Conservation (phyloP, 495 filamentous ascomycete genomes). For the Hyaloscypha hepaticicola region DNA sequence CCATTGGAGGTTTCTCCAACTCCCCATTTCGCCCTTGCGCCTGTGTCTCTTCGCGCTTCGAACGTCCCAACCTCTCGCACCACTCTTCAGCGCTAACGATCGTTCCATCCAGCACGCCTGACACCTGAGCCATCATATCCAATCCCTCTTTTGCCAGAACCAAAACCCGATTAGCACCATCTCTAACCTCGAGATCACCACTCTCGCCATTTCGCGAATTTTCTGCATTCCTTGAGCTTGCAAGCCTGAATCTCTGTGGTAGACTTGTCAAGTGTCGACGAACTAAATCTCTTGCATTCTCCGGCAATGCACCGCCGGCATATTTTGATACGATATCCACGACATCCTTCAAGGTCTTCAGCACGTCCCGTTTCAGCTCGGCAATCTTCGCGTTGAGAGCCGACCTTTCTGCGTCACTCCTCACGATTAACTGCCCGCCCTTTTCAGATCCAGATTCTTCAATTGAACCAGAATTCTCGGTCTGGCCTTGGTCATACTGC, state of each 20-base stretch:
- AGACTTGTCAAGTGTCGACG: slow-evolving; percentile 75
- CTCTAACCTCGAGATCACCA: slow-evolving; percentile 40
- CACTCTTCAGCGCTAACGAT: slow-evolving; percentile 83
- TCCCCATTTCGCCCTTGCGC: neutral
- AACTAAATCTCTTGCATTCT: slow-evolving; percentile 77
- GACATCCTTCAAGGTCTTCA: slow-evolving; percentile 71
- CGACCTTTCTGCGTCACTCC: slow-evolving; percentile 37
- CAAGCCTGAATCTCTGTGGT: slow-evolving; percentile 69
- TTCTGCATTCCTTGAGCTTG: slow-evolving; percentile 32
- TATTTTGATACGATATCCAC: slow-evolving; percentile 79
- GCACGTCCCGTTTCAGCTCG: slow-evolving; percentile 67
- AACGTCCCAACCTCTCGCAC: slow-evolving; percentile 71
- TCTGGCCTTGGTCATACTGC: slow-evolving; percentile 60
- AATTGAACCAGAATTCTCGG: slow-evolving; percentile 15
- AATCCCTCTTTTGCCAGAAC: slow-evolving; percentile 84
- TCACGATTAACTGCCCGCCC: slow-evolving; percentile 28
- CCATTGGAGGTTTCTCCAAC: slow-evolving; percentile 21
- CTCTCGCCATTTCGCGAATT: slow-evolving; percentile 35
- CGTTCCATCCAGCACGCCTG: slow-evolving; percentile 76
- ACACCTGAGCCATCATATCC: slow-evolving; percentile 86
- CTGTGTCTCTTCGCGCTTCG: slow-evolving; percentile 36
- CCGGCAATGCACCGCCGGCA: slow-evolving; percentile 79
- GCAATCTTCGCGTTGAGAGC: slow-evolving; percentile 60
- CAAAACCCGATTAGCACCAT: slow-evolving; percentile 66
- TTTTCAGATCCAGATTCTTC: slow-evolving; percentile 32